Base-by-base conservation (phyloP, 2,329 filamentous ascomycete species). In the Trichoderma koningii region DNA sequence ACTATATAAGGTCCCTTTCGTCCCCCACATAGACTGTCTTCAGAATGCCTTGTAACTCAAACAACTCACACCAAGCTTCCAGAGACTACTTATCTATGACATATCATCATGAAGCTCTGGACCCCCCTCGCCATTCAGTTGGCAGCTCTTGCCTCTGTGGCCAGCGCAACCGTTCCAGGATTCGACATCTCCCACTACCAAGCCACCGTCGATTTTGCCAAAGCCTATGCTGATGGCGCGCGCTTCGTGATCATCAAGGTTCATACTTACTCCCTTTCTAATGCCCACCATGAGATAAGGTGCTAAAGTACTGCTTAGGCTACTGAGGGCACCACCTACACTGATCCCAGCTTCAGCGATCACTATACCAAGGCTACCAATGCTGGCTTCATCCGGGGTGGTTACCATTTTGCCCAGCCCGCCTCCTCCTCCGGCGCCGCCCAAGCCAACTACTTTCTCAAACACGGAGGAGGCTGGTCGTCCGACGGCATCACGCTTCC, bases 361-460 rank as follows among this genome's bases (percentile, higher is more conserved):
- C 82, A 86, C 70, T 85, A 84, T 72, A 74, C 67, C 3, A 78
- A 78, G 28, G 82, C 83, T 41, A 84, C 82, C 51, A 75, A 75
- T 9, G 82, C 82, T 3, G 80, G 79, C 26, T 74, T 87, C 66
- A 81, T 86, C 71, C 82, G 83, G 23, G 83, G 83, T 55, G 83
- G 78, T 42, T 85, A 86, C 70, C 84, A 86, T 76, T 85, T 84
- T 68, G 83, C 84, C 5, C 78, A 78, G 42, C 83, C 82, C 0
- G 77, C 73, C 55, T 70, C 71, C 17, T 78, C 77, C 68, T 76
- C 78, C 5, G 82, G 80, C 17, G 74, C 79, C 4, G 71, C 73
- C 0, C 83, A 86, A 70, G 84, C 83, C 7, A 74, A 77, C 12
- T 85, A 76, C 74, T 86, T 86, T 74, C 67, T 83, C 55, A 72